phyloP scores from a whole-genome alignment of 2,329 filamentous ascomycete species.

The Metarhizium rileyi region DNA sequence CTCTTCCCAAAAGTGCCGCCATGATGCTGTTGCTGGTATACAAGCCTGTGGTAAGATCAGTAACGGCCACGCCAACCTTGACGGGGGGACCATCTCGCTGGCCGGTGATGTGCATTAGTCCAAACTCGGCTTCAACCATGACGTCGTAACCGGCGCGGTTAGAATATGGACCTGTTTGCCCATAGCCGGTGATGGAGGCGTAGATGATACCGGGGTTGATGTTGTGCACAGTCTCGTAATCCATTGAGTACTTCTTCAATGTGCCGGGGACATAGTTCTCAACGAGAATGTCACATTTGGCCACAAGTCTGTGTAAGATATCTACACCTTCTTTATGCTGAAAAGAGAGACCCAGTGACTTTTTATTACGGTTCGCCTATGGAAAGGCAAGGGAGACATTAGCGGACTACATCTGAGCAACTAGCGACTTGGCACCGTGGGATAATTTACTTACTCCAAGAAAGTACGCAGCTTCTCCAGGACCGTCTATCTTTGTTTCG shows the following conservation, averaged over 20 bases:
- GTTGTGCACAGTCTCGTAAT: constrained; percentile 69
- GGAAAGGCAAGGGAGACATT: no score
- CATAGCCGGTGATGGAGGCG: constrained; percentile 93
- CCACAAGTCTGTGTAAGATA: constrained; percentile 76
- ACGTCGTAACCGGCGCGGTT: constrained; percentile 91
- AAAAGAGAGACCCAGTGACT: constrained; percentile 85
- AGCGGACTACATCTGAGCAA: no score
- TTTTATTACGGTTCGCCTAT: constrained; percentile 94
- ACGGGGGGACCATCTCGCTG: constrained; percentile 80
- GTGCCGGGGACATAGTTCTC: constrained; percentile 93
- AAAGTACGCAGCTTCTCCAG: constrained; percentile 93
- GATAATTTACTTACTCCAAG: constrained; percentile 53
- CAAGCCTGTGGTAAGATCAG: constrained; percentile 86
- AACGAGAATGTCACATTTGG: constrained; percentile 83
- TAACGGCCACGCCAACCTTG: constrained; percentile 95
- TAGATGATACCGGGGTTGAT: constrained; percentile 88
- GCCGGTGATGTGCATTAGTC: constrained; percentile 97
- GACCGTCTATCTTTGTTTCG: constrained; percentile 49
- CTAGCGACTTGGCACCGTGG: no score
- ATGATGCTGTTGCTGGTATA: constrained; percentile 95
- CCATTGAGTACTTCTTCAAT: constrained; percentile 82
- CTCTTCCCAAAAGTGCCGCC: constrained; percentile 75
- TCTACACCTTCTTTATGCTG: constrained; percentile 74
- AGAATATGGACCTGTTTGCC: constrained; percentile 86
- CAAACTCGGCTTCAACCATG: constrained; percentile 98